Evolutionary conservation across 352 stramenopile species (phyloP).

Genomic region (Phytopythium cucurbitacearum): DNA sequence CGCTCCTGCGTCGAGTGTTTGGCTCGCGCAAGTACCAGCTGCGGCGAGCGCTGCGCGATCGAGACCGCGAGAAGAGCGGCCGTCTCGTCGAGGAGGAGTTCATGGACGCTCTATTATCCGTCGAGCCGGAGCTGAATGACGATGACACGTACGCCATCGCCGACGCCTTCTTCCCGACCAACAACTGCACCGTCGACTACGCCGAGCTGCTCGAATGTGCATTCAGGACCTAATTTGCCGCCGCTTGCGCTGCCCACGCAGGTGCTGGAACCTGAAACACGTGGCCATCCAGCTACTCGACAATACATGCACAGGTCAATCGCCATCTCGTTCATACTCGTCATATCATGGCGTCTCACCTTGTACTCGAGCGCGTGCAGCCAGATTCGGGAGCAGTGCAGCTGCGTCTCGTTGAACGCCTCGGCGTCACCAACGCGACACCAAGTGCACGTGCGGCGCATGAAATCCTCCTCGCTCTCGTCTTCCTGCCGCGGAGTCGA

Average conservation of each 20-base stretch:
- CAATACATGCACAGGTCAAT: slow-evolving; percentile 2
- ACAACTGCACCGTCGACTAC: slow-evolving; percentile 71
- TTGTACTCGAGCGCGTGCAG: slow-evolving; percentile 86
- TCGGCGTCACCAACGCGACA: slow-evolving; percentile 59
- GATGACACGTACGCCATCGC: slow-evolving; percentile 73
- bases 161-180: slow-evolving; percentile 69
- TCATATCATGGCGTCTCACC: slow-evolving; percentile 23
- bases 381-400: slow-evolving; percentile 86
- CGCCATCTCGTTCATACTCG: neutral
- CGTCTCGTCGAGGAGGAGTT: slow-evolving; percentile 66
- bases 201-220: slow-evolving; percentile 54
- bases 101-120: slow-evolving; percentile 59
- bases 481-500: slow-evolving; percentile 39
- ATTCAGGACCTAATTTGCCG: slow-evolving; percentile 30
- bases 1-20: slow-evolving; percentile 46
- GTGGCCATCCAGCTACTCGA: slow-evolving; percentile 56
- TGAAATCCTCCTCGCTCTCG: slow-evolving; percentile 72
- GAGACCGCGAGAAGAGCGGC: slow-evolving; percentile 51
- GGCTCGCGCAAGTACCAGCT: slow-evolving; percentile 61
- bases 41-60: slow-evolving; percentile 56
- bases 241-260: slow-evolving; percentile 35
- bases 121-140: slow-evolving; percentile 60
- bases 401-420: slow-evolving; percentile 79
- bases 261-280: slow-evolving; percentile 58
- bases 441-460: slow-evolving; percentile 74